Base-by-base conservation (phyloP, 2,329 filamentous ascomycete genomes). In the Westerdykella sp. region DNA sequence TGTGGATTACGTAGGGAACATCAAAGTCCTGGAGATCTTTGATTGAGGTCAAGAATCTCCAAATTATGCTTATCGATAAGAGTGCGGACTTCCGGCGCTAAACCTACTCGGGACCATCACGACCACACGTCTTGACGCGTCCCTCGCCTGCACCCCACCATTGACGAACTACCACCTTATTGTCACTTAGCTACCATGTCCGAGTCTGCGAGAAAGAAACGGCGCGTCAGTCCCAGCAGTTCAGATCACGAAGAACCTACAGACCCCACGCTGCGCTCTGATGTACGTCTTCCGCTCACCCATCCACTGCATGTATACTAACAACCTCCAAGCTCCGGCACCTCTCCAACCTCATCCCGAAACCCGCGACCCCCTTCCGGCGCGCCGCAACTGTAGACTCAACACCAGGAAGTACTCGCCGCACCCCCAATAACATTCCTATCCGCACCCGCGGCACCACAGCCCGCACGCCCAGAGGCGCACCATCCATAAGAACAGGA, bases 161-260 rank as follows among this genome's bases (percentile, higher is more conserved):
- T 40, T 43, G 12, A 28, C 12, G 28, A 39, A 44, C 38, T 40
- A 34, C 40, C 16, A 36, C 16, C 34, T 16, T 32, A 13, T 12
- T 12, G 9, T 28, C 7, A 28, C 25, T 28, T 21, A n/a, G 9
- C 10, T 15, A 40, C 28, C 36, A 69, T 69, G 66, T 56, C 62
- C 9, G 63, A 64, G 28, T 66, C 66, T 34, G 55, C 60, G 42
- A 55, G 54, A 39, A 68, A 68, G 44, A 64, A 60, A 48, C 61
- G 57, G 52, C 63, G 59, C 39, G 40, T 53, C 7, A 61, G 59
- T 2, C 59, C 63, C 9, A 53, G 47, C 6, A 44, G 40, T 21
- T 54, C 56, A 2, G 43, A 52, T 11, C 18, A 15, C 7, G 41
- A 47, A 18, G 45, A 48, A 3, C 18, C 32, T 7, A 60, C 59